These are phyloP conservation scores for Boletus vinaceobasis DNA, from an alignment of 768 basidiomycete genomes.

Conservation along the genomic window DNA sequence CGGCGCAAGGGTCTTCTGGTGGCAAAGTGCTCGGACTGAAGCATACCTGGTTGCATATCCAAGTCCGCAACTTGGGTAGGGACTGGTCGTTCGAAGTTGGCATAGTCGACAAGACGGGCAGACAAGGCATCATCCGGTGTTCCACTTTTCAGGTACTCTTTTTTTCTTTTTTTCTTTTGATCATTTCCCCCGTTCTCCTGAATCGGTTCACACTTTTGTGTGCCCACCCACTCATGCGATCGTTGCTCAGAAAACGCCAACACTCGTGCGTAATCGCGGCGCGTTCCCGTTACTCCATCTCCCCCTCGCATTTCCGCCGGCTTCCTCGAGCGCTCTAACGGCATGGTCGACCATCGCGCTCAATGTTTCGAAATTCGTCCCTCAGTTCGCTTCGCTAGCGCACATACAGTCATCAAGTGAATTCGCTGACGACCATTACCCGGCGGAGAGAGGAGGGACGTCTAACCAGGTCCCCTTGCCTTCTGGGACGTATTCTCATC, in stretches of 20 bases:
- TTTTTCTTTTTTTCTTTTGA: neutral
- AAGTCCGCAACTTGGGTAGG: conserved; percentile 63
- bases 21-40: conserved; percentile 50
- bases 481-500: conserved; percentile 56
- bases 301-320: conserved; percentile 60
- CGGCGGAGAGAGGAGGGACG: conserved; percentile 19
- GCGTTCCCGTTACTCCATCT: conserved; percentile 64
- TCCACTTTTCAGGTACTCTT: conserved; percentile 76
- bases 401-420: conserved; percentile 26
- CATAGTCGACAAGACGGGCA: conserved; percentile 58
- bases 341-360: conserved; percentile 66
- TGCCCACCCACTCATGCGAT: conserved; percentile 9
- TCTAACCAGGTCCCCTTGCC: conserved; percentile 37
- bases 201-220: neutral
- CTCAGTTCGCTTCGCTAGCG: conserved; percentile 55
- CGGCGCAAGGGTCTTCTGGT: conserved; percentile 3
- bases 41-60: conserved; percentile 73
- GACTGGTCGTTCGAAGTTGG: conserved; percentile 79
- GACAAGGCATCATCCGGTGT: conserved; percentile 58
- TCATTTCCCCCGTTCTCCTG: neutral
- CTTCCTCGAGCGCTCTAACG: conserved; percentile 57
- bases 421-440: conserved; percentile 18
- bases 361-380: conserved; percentile 56
- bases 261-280: conserved; percentile 38
- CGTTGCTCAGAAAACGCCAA: conserved; percentile 48